phyloP scores from a whole-genome alignment of 2,329 filamentous ascomycete species.

The Botryotinia convoluta region DNA sequence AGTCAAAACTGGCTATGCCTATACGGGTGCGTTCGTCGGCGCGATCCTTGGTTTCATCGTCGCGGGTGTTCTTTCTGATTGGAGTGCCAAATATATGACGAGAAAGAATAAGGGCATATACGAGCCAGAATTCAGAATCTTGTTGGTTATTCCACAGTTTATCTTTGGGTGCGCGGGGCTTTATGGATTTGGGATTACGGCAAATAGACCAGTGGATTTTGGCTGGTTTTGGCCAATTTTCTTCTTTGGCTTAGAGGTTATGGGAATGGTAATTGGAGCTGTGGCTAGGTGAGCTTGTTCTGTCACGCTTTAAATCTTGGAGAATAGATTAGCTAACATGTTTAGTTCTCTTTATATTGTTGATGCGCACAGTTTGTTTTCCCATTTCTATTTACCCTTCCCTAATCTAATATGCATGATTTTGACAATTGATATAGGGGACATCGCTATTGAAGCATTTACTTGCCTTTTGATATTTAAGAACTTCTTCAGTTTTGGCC shows the following conservation, averaged over 20 bases:
- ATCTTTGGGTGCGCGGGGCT: constrained; percentile 74
- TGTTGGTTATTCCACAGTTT: constrained; percentile 79
- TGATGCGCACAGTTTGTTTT: constrained; percentile 76
- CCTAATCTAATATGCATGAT: not conserved
- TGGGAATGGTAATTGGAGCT: constrained; percentile 88
- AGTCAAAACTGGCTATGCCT: constrained; percentile 80
- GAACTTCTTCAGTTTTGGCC: constrained; percentile 84
- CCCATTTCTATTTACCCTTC: not conserved
- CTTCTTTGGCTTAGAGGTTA: constrained; percentile 82
- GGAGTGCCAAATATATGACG: constrained; percentile 67
- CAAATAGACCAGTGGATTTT: constrained; percentile 60
- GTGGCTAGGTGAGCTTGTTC: constrained; percentile 63
- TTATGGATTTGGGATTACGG: constrained; percentile 79
- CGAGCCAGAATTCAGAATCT: constrained; percentile 85
- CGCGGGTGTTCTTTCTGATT: constrained; percentile 73
- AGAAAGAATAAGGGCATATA: constrained; percentile 75
- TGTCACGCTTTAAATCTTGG: not conserved
- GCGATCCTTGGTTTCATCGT: constrained; percentile 74
- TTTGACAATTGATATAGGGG: constrained; percentile 47
- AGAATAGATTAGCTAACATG: not conserved
- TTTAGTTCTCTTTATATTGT: constrained; percentile 69
- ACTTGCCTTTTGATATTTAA: constrained; percentile 92
- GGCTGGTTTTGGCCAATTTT: constrained; percentile 68
- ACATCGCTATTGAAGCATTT: constrained; percentile 82
- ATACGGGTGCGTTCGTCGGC: constrained; percentile 81